phyloP scores from a whole-genome alignment of 2,329 filamentous ascomycete genomes.

The Anisogramma anomala region DNA sequence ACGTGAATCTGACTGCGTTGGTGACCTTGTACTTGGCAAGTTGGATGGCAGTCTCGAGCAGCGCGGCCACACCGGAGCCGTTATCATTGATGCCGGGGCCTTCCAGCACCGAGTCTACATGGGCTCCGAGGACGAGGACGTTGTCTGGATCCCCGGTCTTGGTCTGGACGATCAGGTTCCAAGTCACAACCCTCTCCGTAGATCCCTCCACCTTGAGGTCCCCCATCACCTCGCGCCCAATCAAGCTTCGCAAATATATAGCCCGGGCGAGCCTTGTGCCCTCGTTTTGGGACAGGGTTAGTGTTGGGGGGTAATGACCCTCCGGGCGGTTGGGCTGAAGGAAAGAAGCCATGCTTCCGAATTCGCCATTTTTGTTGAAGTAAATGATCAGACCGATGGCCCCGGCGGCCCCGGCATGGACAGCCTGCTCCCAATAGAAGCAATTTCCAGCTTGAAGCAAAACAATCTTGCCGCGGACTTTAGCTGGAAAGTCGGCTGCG shows the following conservation, averaged over 20 bases:
- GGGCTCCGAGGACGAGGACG: slow-evolving; percentile 29
- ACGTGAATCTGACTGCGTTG: slow-evolving; percentile 29
- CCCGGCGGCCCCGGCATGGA: slow-evolving; percentile 43
- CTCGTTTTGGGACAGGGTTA: too few relatives aligned
- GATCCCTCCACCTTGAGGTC: slow-evolving; percentile 1
- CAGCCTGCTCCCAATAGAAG: slow-evolving; percentile 45
- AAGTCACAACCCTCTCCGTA: neutral
- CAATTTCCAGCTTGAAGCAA: slow-evolving; percentile 49
- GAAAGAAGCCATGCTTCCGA: too few relatives aligned
- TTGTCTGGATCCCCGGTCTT: slow-evolving; percentile 1
- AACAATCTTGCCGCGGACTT: slow-evolving; percentile 43
- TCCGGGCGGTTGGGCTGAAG: too few relatives aligned
- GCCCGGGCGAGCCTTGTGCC: too few relatives aligned
- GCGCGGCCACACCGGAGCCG: slow-evolving; percentile 29
- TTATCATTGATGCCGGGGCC: slow-evolving; percentile 37
- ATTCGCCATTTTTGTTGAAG: too few relatives aligned
- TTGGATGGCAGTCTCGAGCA: slow-evolving; percentile 27
- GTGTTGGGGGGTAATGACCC: too few relatives aligned
- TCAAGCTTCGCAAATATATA: too few relatives aligned
- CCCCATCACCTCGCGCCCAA: too few relatives aligned
- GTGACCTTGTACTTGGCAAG: slow-evolving; percentile 22
- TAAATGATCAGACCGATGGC: too few relatives aligned
- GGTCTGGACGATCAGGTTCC: slow-evolving; percentile 2
- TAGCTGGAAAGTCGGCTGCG: slow-evolving; percentile 22
- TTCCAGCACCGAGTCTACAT: slow-evolving; percentile 31